phyloP scores from a whole-genome alignment of 805 yeast genomes.

The Hermanozyma aechmeae region DNA sequence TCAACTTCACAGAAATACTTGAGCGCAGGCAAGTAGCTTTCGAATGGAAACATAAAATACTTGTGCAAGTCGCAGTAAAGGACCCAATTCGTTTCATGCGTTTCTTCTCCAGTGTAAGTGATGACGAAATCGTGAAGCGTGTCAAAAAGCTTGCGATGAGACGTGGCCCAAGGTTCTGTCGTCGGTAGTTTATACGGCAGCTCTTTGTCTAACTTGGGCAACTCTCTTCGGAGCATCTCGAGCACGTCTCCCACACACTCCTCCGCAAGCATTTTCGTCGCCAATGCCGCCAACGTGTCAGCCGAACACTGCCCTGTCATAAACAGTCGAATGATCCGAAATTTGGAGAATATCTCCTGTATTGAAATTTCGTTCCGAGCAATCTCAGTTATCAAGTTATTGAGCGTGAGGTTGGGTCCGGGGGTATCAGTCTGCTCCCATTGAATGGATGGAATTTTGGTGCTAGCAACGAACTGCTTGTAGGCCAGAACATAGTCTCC shows the following conservation, averaged over 20 bases:
- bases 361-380: constrained; percentile 18
- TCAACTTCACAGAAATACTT: constrained; percentile 43
- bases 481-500: too few species aligned
- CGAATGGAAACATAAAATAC: constrained; percentile 49
- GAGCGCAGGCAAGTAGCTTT: constrained; percentile 50
- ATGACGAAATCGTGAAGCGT: constrained; percentile 21
- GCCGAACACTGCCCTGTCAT: constrained; percentile 20
- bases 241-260: constrained; percentile 33
- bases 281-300: constrained; percentile 19
- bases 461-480: too few species aligned
- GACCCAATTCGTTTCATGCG: constrained; percentile 44
- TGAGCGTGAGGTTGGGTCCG: constrained; percentile 36
- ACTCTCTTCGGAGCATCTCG: constrained; percentile 30
- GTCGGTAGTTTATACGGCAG: constrained; percentile 18
- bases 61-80: constrained; percentile 49
- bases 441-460: too few species aligned
- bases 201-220: constrained; percentile 26
- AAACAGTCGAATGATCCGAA: constrained; percentile 27
- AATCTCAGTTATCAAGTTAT: constrained; percentile 31
- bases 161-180: constrained; percentile 12
- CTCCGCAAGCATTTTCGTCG: constrained; percentile 19
- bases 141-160: constrained; percentile 20
- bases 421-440: too few species aligned
- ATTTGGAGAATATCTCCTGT: constrained; percentile 18
- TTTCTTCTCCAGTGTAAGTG: constrained; percentile 17